These are phyloP conservation scores for Tetrahymena thermophila DNA, from an alignment of 73 alveolate species.

Conservation along the genomic window DNA sequence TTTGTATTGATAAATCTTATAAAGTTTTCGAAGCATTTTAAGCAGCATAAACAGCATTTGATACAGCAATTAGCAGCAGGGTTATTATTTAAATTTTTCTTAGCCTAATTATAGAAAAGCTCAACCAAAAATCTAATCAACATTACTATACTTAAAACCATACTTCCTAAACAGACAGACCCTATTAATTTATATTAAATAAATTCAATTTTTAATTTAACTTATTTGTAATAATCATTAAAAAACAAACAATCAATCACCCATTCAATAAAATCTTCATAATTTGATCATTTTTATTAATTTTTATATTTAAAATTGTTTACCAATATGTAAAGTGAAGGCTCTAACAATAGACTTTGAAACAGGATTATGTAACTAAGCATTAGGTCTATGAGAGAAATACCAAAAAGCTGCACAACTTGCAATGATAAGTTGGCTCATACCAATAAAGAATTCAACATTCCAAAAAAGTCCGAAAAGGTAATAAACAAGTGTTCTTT, in stretches of 20 bases:
- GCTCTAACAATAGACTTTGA: slow-evolving; percentile 71
- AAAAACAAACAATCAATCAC: too few relatives aligned
- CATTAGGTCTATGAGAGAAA: slow-evolving; percentile 79
- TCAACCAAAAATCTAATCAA: slow-evolving; percentile 59
- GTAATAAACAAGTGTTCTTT: background rate
- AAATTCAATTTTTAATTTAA: slow-evolving; percentile 30
- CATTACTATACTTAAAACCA: slow-evolving; percentile 70
- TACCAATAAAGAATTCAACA: slow-evolving; percentile 54
- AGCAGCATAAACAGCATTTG: slow-evolving; percentile 74
- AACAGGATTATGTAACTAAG: slow-evolving; percentile 58
- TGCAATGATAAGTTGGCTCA: slow-evolving; percentile 77
- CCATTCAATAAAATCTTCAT: too few relatives aligned
- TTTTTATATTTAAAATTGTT: background rate
- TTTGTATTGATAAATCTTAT: slow-evolving; percentile 84
- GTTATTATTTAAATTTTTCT: slow-evolving; percentile 49
- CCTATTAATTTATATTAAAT: slow-evolving; percentile 59
- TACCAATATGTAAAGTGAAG: slow-evolving; percentile 69
- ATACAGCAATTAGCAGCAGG: slow-evolving; percentile 68
- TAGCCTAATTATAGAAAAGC: slow-evolving; percentile 34
- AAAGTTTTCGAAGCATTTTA: slow-evolving; percentile 73
- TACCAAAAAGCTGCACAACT: slow-evolving; percentile 89
- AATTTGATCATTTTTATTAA: too few relatives aligned
- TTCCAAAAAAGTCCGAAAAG: slow-evolving; percentile 33
- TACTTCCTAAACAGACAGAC: slow-evolving; percentile 73
- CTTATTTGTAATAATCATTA: too few relatives aligned